A percentile compares a stretch with the other conserved stretches of the same genome.
These are phyloP conservation scores for Aeschynomene evenia DNA, from an alignment of 306 rosid genomes.

Conservation along the genomic window DNA sequence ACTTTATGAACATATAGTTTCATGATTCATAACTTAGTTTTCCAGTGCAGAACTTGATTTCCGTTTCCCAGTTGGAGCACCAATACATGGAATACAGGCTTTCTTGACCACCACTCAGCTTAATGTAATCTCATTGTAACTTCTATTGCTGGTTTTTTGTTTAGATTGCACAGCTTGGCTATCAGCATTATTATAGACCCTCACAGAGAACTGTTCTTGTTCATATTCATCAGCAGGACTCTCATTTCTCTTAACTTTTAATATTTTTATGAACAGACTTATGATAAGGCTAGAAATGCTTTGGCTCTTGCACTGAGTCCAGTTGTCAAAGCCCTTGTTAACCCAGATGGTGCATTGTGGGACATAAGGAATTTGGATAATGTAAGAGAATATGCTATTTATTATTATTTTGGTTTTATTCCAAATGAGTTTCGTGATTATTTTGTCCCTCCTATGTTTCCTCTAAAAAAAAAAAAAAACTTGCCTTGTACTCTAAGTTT, in stretches of 20 bases:
- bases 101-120: slow-evolving; percentile 95
- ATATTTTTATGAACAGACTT: slow-evolving; percentile 57
- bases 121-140: slow-evolving; percentile 44
- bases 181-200: neutral
- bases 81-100: slow-evolving; percentile 89
- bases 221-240: neutral
- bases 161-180: slow-evolving; percentile 24
- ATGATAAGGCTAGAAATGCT: slow-evolving; percentile 98
- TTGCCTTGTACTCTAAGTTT: neutral
- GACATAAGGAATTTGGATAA: slow-evolving; percentile 86
- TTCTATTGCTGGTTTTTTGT: slow-evolving; percentile 14
- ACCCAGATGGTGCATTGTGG: slow-evolving; percentile 93
- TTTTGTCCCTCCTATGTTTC: neutral
- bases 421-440: neutral
- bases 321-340: slow-evolving; percentile 90
- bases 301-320: slow-evolving; percentile 97
- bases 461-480: too few relatives aligned
- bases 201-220: neutral
- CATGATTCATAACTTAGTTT: slow-evolving; percentile 31
- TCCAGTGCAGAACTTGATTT: slow-evolving; percentile 89
- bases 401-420: slow-evolving; percentile 14
- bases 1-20: slow-evolving; percentile 4
- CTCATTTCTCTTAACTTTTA: slow-evolving; percentile 10
- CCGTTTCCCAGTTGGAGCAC: slow-evolving; percentile 93
- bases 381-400: slow-evolving; percentile 52